Base-by-base conservation (phyloP, 108 stramenopile genomes). In the Nitzschia sp. region DNA sequence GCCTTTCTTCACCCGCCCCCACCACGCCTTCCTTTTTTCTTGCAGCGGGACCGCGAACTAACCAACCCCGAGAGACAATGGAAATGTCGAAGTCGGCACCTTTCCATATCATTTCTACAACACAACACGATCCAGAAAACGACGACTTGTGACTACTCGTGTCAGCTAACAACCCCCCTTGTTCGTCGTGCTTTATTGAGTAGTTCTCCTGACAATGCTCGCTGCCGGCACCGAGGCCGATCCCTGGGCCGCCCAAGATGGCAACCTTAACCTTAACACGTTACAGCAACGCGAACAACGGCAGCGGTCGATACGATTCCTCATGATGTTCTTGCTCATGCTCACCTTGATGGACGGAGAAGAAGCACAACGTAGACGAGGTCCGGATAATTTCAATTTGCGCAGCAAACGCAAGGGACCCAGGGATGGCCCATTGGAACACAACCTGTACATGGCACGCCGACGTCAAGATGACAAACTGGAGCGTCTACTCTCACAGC, bases 321-420 rank as follows among this genome's bases (percentile, higher is more conserved):
- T 92, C 19, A 79, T 90, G 77, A 90, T 94, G 89, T 85, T 94
- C 64, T 66, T 94, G 24, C 73, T 92, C 63, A 72, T 91, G 62
- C 74, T 94, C 30, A 33, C 91, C 0, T 61, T 94, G 27, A 94
- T 92, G 93, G 93, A 94, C 49, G 89, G 87, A 23, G 93, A 94
- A 53, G 90, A 90, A 58, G 21, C 30, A 18, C 54, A 58, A 27
- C 53, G 59, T 19, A 47, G 45, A 35, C 62, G 69, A 53, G 18
- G 46, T 8, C 61, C 28, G n/a, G 71, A 28, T 53, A 58, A 45
- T 19, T 59, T 68, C 71, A 62, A 46, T 47, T 63, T 69, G 26
- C 42, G 38, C 27, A 54, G 32, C 36, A 69, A 61, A 62, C 4
- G 29, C 35, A 26, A 30, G 15, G 47, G 49, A 27, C 17, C 36